Base-by-base conservation (phyloP, 176 grass and related monocot genomes). In the Bonia amplexicaulis region DNA sequence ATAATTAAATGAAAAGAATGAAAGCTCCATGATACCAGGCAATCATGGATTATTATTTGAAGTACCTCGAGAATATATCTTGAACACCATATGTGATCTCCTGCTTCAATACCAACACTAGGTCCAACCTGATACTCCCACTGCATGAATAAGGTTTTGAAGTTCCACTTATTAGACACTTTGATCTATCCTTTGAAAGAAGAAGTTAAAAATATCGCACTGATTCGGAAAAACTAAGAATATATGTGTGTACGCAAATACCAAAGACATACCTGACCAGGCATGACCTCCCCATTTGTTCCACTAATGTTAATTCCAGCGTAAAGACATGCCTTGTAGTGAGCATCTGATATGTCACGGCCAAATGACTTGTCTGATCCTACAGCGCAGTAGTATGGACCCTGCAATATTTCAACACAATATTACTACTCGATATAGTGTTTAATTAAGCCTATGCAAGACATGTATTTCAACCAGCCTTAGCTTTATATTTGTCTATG, bases 121-220 rank as follows among this genome's bases (percentile, higher is more conserved):
- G 97, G 97, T 74, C 97, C 97, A 90, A 99, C 97, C 81, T 99
- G 97, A 81, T 94, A 99, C 81, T 99, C 97, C 97, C 97, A 99
- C 97, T 99, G 91, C 90, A 92, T 71, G 81, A 25, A 76, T 75
- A 89, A 37, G 33, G 75, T 62, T 81, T 81, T 40, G 41, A 84
- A 37, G 54, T 78, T 74, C 4, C 62, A 31, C 16, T 66, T 66
- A 65, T 80, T 83, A 87, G 53, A 78, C 42, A 88, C 37, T 84
- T 44, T 2, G 11, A 61, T 81, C n/a, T n/a, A n/a, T n/a, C n/a
- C n/a, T n/a, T n/a, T n/a, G n/a, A n/a, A n/a, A n/a, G 6, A 61
- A 79, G 48, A 78, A 19, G 25, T 20, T 25, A 73, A 80, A 69
- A 46, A 73, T 57, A 45, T 75, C 7, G 22, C 22, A 22, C 16